Evolutionary conservation across 441 rosid species (phyloP), one percentile per base, ranked within the genome.

Genomic region (Eruca vesicaria): DNA sequence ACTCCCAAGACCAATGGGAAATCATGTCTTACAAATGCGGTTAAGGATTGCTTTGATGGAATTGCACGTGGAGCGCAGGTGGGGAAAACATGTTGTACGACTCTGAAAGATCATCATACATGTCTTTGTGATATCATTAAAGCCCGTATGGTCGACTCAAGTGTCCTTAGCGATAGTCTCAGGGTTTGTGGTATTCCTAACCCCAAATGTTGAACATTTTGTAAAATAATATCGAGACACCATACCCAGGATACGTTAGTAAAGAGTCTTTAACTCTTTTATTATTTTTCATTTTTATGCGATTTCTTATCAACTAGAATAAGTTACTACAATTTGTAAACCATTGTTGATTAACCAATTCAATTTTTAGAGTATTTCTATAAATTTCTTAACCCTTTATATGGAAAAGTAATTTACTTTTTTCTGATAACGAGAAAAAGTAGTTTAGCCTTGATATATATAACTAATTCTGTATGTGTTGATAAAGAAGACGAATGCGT

Each of bases 121-220:
- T 75, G 74, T 53, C 9, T 75, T 4, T 75, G 79, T 69, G 70
- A 69, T 38, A 26, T n/a, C 2, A 62, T 69, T 8, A 53, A 38
- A 28, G 8, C 14, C 9, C 57, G 59, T 53, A n/a, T 36, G 14
- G 2, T 63, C 41, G 6, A 32, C 1, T 20, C 19, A 8, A 14
- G 1, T 53, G 18, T 62, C 63, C 38, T 60, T 68, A 50, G 15
- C 73, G 26, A 63, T 23, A 5, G 15, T 50, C 58, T 75, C 57
- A 29, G 53, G 35, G 69, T 69, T 68, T 75, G 79, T 63, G 64
- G 65, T n/a, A 31, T 75, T 41, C 23, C 74, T 31, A 12, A 48
- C 12, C 74, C 28, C 4, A 36, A 19, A 36, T 75, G 79, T 75
- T 75, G 63, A 74, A 23, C 1, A 9, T 7, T 14, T 0, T 53